Conservation (phyloP, 352 stramenopile species). For the Phytophthora sansomeana region DNA sequence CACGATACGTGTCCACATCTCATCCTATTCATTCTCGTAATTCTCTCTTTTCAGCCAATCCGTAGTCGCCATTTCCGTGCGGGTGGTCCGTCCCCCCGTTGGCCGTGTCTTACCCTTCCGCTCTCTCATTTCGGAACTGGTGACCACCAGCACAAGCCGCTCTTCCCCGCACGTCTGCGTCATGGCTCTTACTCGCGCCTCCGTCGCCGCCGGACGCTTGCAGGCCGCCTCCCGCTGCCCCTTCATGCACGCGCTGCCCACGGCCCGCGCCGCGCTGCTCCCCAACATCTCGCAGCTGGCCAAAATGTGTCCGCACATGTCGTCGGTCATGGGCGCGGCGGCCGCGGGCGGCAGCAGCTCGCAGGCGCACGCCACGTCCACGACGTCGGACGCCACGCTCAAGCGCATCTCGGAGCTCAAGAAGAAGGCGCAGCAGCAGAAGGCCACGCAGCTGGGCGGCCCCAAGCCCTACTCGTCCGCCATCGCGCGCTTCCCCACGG, state of each 20-base stretch:
- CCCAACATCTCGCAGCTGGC: slow-evolving; percentile 88
- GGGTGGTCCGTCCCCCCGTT: slow-evolving; percentile 9
- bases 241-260: slow-evolving; percentile 86
- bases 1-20: neutral
- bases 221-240: slow-evolving; percentile 81
- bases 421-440: slow-evolving; percentile 59
- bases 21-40: neutral
- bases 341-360: slow-evolving; percentile 54
- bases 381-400: slow-evolving; percentile 70
- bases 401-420: slow-evolving; percentile 79
- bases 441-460: slow-evolving; percentile 32
- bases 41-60: slow-evolving; percentile 5
- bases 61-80: neutral
- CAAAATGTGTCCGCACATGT: slow-evolving; percentile 91
- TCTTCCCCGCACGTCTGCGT: neutral
- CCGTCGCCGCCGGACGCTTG: slow-evolving; percentile 70
- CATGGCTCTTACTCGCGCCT: slow-evolving; percentile 78
- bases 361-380: slow-evolving; percentile 67
- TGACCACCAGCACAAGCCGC: slow-evolving; percentile 31
- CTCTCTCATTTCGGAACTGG: slow-evolving; percentile 53
- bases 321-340: slow-evolving; percentile 72
- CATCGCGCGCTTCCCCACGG: slow-evolving; percentile 64
- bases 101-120: neutral
- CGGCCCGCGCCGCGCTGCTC: slow-evolving; percentile 74
- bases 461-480: slow-evolving; percentile 51